Base-by-base conservation (phyloP, 78 protist genomes). In the Dictyostelium intermedium region DNA sequence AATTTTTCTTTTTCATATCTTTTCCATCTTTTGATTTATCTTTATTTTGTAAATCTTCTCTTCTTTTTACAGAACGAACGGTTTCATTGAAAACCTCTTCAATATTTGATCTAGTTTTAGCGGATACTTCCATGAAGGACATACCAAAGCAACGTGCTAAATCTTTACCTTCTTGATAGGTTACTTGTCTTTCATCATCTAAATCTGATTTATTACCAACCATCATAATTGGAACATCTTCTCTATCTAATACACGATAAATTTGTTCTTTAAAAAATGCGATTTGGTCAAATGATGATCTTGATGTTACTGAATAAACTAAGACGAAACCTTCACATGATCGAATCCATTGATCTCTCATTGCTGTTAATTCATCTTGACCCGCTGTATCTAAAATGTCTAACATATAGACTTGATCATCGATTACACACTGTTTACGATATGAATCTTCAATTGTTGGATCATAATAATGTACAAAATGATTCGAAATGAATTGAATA, bases 201-300 rank as follows among this genome's bases (percentile, higher is more conserved):
- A 98, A 95, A 87, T 99, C 99, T 69, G 96, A 43, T 97, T 99
- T 99, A 98, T 99, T 99, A 20, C 99, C 99, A n/a, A 99, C 98
- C 11, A 99, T 96, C 98, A 99, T 97, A 39, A 99, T 95, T 56
- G 99, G 99, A 4, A 98, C 25, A 18, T 97, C 93, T 61, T 98
- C 92, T 9, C 86, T 81, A 87, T 96, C 99, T 0, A 99, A 99
- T 34, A 98, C 98, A 23, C 97, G 91, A 9, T 96, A 76, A 20
- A 97, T 74, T 61, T 98, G 98, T 30, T 96, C 92, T 23, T 92
- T 93, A 83, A 92, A 91, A 7, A 97, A 77, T 43, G 95, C 93
- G 6, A 97, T 97, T 82, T 98, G 97, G 61, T 98, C 99, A 81
- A 91, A 99, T 11, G 99, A 85, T 10, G 43, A n/a, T 35, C 97